Evolutionary conservation across 139 green algal species (phyloP), one percentile per base, ranked within the genome.

Genomic region (Medakamo hakoo): DNA sequence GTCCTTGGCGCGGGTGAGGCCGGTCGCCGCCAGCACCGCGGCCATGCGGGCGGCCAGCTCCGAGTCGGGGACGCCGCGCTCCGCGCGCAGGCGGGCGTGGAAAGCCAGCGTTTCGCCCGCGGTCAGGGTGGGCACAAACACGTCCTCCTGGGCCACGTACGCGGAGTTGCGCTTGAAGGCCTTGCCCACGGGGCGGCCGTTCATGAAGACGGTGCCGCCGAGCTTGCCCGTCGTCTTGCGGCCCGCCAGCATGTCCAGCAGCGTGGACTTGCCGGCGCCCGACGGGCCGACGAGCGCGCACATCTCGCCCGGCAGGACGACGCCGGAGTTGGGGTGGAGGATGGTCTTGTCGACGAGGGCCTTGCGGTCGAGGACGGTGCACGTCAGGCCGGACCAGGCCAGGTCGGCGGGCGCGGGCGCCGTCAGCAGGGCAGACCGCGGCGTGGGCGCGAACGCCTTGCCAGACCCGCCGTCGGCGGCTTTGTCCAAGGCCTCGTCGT

Each of bases 81-180:
- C 40, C 40, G 40, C 40, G 27, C 78, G 76, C 48, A 88, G 68
- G 63, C 73, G 66, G 1, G 84, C 84, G 57, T 68, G 72, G 72
- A 76, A 88, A n/a, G 71, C 56, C n/a, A 91, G 67, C 58, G 84
- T 91, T 67, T 91, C 84, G 20, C 74, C 60, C 49, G 84, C 77
- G 1, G 78, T 83, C 49, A 85, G 64, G 57, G 81, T 74, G 55
- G 79, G 76, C 63, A 81, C 71, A 32, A 85, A 73, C 21, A 78
- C 67, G 60, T 85, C 76, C 57, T 85, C 79, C 63, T 86, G 75
- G 20, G 78, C 72, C 28, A 84, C 78, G 65, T 77, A 81, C 29
- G 72, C 78, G 3, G 74, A 67, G 52, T 79, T 71, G 23, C 61
- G 30, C 49, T 65, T 63, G 62, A 82, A 75, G 64, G 49, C 65